A percentile compares a stretch with the other conserved stretches of the same genome.
Conservation (phyloP, 331 rosid species). For the Quercus tomentella region DNA sequence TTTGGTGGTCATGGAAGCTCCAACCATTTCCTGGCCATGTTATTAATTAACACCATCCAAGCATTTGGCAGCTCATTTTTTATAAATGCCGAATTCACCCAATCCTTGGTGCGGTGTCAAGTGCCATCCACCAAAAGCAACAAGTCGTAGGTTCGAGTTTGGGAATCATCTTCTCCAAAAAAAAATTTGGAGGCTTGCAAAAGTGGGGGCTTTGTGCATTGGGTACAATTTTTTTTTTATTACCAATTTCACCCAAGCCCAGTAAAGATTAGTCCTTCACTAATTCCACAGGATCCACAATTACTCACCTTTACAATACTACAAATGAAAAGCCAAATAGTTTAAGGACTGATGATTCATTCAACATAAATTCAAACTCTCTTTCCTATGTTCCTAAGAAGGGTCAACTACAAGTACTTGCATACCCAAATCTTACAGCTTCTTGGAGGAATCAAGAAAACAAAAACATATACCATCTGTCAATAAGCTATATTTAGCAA, state of each 20-base stretch:
- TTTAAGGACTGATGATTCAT: neutral
- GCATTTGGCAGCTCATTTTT: neutral
- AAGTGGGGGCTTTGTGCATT: too few relatives aligned
- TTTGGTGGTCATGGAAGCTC: neutral
- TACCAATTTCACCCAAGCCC: neutral
- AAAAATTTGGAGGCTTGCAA: too few relatives aligned
- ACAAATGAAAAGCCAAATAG: neutral
- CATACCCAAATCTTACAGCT: neutral
- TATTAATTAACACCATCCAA: neutral
- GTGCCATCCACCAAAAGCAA: too few relatives aligned
- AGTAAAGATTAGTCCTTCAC: neutral
- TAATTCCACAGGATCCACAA: neutral
- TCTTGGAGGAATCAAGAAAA: neutral
- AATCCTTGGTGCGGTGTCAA: too few relatives aligned
- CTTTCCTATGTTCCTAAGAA: neutral
- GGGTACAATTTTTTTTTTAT: too few relatives aligned
- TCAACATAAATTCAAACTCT: neutral
- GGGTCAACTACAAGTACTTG: neutral
- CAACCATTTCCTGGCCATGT: neutral
- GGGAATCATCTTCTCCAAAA: too few relatives aligned
- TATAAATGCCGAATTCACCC: neutral
- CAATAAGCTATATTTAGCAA: neutral
- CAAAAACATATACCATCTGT: neutral
- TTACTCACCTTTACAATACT: neutral
- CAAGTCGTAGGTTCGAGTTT: too few relatives aligned